A percentile compares a stretch with the other conserved stretches of the same genome.
These are phyloP conservation scores for Mucor plumbeus DNA, from an alignment of 371 early-diverging fungal species.

Conservation along the genomic window DNA sequence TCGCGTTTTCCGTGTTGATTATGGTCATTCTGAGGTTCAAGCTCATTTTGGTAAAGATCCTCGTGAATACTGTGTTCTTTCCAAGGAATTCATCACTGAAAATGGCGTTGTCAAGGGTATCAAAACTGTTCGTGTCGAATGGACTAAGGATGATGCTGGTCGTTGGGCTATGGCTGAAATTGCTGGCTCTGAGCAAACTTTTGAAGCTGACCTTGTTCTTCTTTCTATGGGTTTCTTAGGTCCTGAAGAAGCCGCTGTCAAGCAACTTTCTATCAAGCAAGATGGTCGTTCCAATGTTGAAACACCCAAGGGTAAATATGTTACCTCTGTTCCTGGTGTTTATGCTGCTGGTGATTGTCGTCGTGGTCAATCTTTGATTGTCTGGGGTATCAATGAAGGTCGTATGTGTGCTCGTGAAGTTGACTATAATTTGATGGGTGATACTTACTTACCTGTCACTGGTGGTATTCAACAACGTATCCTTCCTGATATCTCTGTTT, in stretches of 20 bases:
- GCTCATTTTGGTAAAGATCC: slow-evolving; percentile 92
- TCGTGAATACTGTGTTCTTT: slow-evolving; percentile 90
- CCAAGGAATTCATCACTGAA: slow-evolving; percentile 93
- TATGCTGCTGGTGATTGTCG: slow-evolving; percentile 98
- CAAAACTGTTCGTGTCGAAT: slow-evolving; percentile 93
- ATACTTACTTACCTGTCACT: slow-evolving; percentile 68
- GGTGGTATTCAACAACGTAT: slow-evolving; percentile 70
- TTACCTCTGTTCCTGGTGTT: slow-evolving; percentile 79
- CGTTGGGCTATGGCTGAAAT: slow-evolving; percentile 92
- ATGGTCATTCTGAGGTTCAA: slow-evolving; percentile 93
- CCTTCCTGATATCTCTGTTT: slow-evolving; percentile 10
- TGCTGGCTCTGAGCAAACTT: slow-evolving; percentile 81
- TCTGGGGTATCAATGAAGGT: slow-evolving; percentile 98
- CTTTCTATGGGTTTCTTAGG: slow-evolving; percentile 97
- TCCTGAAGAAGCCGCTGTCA: slow-evolving; percentile 85
- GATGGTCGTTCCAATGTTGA: slow-evolving; percentile 80
- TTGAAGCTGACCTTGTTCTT: slow-evolving; percentile 88
- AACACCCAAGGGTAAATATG: slow-evolving; percentile 79
- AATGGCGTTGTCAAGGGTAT: slow-evolving; percentile 88
- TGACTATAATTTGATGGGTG: slow-evolving; percentile 81
- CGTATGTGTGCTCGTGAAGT: slow-evolving; percentile 94
- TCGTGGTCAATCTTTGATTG: slow-evolving; percentile 93
- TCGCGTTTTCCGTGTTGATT: slow-evolving; percentile 92
- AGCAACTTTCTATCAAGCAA: slow-evolving; percentile 79
- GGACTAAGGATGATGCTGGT: slow-evolving; percentile 81